Evolutionary conservation across 768 basidiomycete genomes (phyloP).

Genomic region (Lactifluus echinatus): DNA sequence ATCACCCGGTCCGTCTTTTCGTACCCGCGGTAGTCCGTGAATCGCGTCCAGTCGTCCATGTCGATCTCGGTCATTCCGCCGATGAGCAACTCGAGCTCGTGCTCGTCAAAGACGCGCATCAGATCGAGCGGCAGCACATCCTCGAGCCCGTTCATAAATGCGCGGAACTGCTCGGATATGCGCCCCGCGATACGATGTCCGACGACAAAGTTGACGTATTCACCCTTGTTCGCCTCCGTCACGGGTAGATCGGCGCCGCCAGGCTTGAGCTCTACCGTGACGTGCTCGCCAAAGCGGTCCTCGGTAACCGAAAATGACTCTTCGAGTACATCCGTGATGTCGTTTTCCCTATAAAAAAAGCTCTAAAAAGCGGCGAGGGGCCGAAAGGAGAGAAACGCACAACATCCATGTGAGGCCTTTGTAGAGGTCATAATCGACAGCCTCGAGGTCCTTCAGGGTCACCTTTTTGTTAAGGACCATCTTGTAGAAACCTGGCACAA

Average conservation of each 20-base stretch:
- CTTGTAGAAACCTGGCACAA: constrained; percentile 76
- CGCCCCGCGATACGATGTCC: constrained; percentile 77
- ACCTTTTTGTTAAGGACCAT: constrained; percentile 59
- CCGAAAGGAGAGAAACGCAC: constrained; percentile 33
- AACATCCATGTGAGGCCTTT: constrained; percentile 69
- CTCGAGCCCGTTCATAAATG: constrained; percentile 79
- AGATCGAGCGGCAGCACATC: constrained; percentile 80
- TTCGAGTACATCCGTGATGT: constrained; percentile 66
- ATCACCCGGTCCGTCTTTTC: constrained; percentile 82
- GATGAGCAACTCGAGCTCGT: constrained; percentile 81
- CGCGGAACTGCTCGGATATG: constrained; percentile 74
- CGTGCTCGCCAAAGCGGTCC: constrained; percentile 66
- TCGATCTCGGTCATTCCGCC: constrained; percentile 62
- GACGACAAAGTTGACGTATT: constrained; percentile 70
- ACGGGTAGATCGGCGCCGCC: constrained; percentile 53
- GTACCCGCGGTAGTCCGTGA: constrained; percentile 87
- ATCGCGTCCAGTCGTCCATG: constrained; percentile 86
- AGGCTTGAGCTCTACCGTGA: constrained; percentile 57
- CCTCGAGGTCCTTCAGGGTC: constrained; percentile 55
- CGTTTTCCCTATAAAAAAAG: constrained; percentile 46
- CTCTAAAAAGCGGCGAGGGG: neutral
- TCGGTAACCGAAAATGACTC: constrained; percentile 66
- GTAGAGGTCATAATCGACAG: constrained; percentile 59
- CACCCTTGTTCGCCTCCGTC: constrained; percentile 69
- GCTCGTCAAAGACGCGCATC: constrained; percentile 84